Evolutionary conservation across 202 grass and related monocot species (phyloP), one percentile per base, ranked within the genome.

Genomic region (Setaria italica): DNA sequence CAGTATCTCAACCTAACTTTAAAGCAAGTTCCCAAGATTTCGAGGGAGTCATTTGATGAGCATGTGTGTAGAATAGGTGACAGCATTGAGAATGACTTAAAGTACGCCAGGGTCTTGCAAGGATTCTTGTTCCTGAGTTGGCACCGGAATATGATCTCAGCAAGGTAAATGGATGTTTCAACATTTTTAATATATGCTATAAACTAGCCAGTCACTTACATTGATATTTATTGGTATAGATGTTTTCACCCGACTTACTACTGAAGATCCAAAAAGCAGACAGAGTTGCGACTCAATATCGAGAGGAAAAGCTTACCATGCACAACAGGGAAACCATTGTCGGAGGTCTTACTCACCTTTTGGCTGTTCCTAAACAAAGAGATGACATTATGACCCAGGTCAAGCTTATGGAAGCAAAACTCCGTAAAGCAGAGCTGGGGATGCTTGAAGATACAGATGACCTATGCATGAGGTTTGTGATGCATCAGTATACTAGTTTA

Each of bases 51-150:
- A 41, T 67, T 1, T 19, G 64, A 67, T 39, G 16, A 39, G 12
- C 7, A 67, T 67, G 64, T 67, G 5, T 67, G 14, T 39, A 19
- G 0, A 35, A 39, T 67, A 19, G 64, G 64, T 8, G 34, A 67
- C 0, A 9, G 2, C 7, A 67, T 67, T 67, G 6, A 19, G 34
- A 19, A 41, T 39, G 34, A 67, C 34, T 19, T 9, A 19, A 41
- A 3, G 2, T 67, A 67, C 6, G 64, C 64, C 64, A 67, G 7
- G 7, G 64, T 67, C 64, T 67, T 41, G 13, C 64, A 67, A 39
- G 6, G 64, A 67, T 67, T 39, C 64, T 67, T 67, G 34, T 67
- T 19, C 62, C 64, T 35, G 34, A 67, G 64, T 67, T 35, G 64
- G 34, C 14, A 19, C 14, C 64, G 0, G 1, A 39, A 3, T 67